phyloP scores from a whole-genome alignment of 768 basidiomycete species.

The Lyophyllum semitale region DNA sequence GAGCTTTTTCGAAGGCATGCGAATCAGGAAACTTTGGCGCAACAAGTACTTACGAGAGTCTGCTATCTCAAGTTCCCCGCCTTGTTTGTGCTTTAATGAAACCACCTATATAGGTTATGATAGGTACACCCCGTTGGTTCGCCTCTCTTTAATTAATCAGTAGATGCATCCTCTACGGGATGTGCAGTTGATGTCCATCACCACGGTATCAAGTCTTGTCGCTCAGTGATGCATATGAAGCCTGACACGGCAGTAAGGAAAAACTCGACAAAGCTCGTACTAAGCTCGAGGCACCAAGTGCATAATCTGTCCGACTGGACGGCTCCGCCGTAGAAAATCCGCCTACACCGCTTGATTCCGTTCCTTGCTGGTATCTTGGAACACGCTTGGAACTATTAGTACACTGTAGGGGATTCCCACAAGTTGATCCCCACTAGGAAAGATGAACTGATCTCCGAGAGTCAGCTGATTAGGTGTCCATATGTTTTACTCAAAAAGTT shows the following conservation, averaged over 20 bases:
- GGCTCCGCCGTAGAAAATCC: not conserved
- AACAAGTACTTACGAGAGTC: not conserved
- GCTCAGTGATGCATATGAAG: not conserved
- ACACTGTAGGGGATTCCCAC: not conserved
- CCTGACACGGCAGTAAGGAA: not conserved
- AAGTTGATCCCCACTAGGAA: not conserved
- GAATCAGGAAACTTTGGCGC: constrained; percentile 6
- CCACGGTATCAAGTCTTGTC: not conserved
- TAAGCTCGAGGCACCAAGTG: not conserved
- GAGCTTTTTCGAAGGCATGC: constrained; percentile 5
- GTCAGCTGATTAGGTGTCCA: constrained; percentile 16
- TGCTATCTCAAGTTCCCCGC: constrained; percentile 3
- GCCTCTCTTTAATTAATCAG: constrained; percentile 17
- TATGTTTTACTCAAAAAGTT: constrained; percentile 9
- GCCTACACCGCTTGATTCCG: not conserved
- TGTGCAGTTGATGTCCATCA: not conserved
- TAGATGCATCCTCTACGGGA: not conserved
- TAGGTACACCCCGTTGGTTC: constrained; percentile 2
- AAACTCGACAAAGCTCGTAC: not conserved
- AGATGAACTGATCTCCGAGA: constrained; percentile 13
- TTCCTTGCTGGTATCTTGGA: too few species aligned
- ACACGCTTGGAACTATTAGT: too few species aligned
- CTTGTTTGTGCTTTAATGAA: not conserved
- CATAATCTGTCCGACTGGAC: not conserved
- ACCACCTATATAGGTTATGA: constrained; percentile 1